These are phyloP conservation scores for Arabidopsis hybrid DNA, from an alignment of 441 rosid species.

Conservation along the genomic window DNA sequence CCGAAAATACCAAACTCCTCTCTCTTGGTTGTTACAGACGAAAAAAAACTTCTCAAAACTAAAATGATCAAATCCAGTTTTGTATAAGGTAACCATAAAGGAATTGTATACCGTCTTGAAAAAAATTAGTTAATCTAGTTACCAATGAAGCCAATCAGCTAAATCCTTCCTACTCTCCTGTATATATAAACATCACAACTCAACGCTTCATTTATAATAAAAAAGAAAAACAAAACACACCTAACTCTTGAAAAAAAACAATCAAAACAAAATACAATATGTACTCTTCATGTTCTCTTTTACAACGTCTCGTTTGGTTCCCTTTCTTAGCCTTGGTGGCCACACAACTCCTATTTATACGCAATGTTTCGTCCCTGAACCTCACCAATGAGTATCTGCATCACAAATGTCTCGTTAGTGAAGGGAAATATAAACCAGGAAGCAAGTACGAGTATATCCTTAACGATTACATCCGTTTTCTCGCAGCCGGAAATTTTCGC, in stretches of 20 bases:
- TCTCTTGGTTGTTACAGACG: not conserved
- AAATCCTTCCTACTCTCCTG: not conserved
- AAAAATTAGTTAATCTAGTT: not conserved
- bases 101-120: not conserved
- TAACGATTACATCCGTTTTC: not conserved
- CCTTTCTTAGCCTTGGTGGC: not conserved
- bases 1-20: not conserved
- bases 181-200: not conserved
- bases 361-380: not conserved
- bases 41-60: not conserved
- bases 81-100: not conserved
- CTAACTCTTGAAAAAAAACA: not conserved
- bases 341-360: not conserved
- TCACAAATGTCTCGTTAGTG: not conserved
- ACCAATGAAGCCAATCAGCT: not conserved
- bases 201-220: not conserved
- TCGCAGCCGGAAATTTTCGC: not conserved
- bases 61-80: not conserved
- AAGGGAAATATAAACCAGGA: not conserved
- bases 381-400: not conserved
- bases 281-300: not conserved
- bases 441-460: not conserved
- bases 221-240: too few species aligned
- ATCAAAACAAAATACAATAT: not conserved
- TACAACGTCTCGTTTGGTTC: not conserved